Base-by-base conservation (phyloP, 2,329 filamentous ascomycete genomes). In the Ceratocystis eucalypticola region DNA sequence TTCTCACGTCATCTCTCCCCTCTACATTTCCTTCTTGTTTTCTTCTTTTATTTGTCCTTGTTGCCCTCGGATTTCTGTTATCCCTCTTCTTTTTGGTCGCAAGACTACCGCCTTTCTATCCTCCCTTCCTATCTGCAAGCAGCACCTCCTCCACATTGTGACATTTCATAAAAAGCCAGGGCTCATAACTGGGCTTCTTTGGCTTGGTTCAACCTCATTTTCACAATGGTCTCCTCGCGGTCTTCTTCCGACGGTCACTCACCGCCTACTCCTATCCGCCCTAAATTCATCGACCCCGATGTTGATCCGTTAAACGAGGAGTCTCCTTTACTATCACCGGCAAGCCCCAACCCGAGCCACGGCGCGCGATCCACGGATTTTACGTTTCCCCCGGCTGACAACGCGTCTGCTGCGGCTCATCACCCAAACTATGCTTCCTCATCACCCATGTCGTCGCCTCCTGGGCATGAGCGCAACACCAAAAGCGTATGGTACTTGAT, bases 401-500 rank as follows among this genome's bases (percentile, higher is more conserved):
- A 12, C 28, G 65, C 61, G 45, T 41, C 44, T n/a, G 20, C 50
- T 53, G 44, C 67, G 7, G 55, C 28, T 30, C 28, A 5, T 37
- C 46, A 2, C 48, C 64, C 3, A 20, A 28, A 46, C 10, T 41
- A 22, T n/a, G 12, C 41, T n/a, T 20, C 57, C 25, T 61, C 61
- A 10, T 25, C 53, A 8, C 61, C 37, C 48, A 15, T 15, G 5
- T 25, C 66, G 22, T 59, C 55, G 1, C n/a, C 48, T 37, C 46
- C 30, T 8, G 72, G 74, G 53, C 77, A 78, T 71, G 74, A 7
- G n/a, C 55, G 77, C 59, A 80, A 83, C 68, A 87, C 88, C 28
- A 96, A 92, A 80, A 92, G 88, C 75, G 79, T 86, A 59, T 91
- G 87, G 85, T 96, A 96, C 75, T 80, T 97, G 71, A 83, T 95